Evolutionary conservation across 352 stramenopile genomes (phyloP).

Genomic region (Aphanomyces invadans): DNA sequence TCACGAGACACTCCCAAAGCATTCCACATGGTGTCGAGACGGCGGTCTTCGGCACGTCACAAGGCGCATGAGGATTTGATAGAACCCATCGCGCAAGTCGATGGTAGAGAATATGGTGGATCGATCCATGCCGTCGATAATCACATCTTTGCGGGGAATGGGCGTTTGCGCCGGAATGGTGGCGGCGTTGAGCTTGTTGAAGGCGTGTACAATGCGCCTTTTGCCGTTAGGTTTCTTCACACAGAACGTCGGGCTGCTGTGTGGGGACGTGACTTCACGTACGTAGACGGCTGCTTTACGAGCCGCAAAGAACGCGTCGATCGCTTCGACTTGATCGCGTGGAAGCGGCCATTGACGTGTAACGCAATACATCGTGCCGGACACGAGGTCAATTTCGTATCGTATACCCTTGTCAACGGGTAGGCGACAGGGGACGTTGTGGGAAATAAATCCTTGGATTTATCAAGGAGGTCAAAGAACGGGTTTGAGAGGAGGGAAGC

Average conservation of each 20-base stretch:
- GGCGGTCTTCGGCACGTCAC: constrained; percentile 27
- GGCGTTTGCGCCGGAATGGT: constrained; percentile 31
- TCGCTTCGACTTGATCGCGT: constrained; percentile 22
- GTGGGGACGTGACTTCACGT: constrained; percentile 25
- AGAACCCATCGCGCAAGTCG: constrained; percentile 32
- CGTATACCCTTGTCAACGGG: not conserved
- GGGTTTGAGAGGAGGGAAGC: not conserved
- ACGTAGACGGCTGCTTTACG: constrained; percentile 20
- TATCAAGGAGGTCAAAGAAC: not conserved
- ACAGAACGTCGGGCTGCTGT: constrained; percentile 29
- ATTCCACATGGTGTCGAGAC: constrained; percentile 27
- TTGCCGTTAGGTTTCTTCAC: constrained; percentile 26
- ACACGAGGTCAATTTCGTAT: constrained; percentile 21
- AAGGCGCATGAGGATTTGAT: constrained; percentile 26
- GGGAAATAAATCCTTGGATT: not conserved
- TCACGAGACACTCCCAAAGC: constrained; percentile 34
- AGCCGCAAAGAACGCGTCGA: constrained; percentile 11
- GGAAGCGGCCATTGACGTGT: constrained; percentile 25
- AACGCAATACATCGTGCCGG: not conserved
- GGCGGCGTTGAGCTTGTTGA: constrained; percentile 34
- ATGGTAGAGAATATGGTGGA: constrained; percentile 32
- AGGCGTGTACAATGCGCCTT: constrained; percentile 33
- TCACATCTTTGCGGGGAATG: constrained; percentile 30
- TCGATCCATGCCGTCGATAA: constrained; percentile 28
- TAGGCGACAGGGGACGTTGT: not conserved